phyloP scores from a whole-genome alignment of 495 filamentous ascomycete genomes.

The Podospora australis region DNA sequence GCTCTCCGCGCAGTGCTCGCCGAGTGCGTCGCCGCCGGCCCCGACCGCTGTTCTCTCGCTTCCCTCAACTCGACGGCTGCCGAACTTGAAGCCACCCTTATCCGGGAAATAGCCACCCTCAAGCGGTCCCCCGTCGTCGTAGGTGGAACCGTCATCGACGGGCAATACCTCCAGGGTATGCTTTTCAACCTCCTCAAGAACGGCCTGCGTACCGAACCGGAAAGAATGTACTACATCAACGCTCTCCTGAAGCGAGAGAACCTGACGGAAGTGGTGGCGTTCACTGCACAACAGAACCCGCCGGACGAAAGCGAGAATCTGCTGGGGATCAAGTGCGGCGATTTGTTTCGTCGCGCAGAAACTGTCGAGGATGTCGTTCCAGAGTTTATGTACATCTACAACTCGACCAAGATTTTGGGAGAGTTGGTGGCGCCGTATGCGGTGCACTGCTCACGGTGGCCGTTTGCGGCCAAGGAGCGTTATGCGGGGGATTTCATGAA shows the following conservation, averaged over 20 bases:
- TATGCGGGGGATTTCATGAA: conserved; percentile 19
- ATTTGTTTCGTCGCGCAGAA: not conserved
- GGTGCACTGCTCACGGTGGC: conserved; percentile 38
- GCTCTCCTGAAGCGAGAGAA: not conserved
- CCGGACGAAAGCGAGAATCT: not conserved
- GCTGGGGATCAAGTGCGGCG: conserved; percentile 5
- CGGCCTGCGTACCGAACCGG: not conserved
- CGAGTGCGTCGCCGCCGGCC: conserved; percentile 3
- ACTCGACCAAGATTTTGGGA: conserved; percentile 12
- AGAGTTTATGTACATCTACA: not conserved
- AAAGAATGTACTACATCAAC: not conserved
- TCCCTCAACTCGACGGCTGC: not conserved
- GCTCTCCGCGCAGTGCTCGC: conserved; percentile 1
- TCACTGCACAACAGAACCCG: not conserved
- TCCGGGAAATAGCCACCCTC: not conserved
- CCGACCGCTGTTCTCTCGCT: conserved; percentile 1
- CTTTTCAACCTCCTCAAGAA: conserved; percentile 1
- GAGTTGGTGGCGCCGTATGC: conserved; percentile 8
- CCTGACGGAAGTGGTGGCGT: not conserved
- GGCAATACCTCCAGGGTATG: not conserved
- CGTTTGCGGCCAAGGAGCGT: conserved; percentile 35
- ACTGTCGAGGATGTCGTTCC: not conserved
- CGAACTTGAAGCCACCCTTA: not conserved
- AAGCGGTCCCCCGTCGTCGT: not conserved
- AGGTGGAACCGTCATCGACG: not conserved